Base-by-base conservation (phyloP, 495 filamentous ascomycete species). In the Darksidea phi region DNA sequence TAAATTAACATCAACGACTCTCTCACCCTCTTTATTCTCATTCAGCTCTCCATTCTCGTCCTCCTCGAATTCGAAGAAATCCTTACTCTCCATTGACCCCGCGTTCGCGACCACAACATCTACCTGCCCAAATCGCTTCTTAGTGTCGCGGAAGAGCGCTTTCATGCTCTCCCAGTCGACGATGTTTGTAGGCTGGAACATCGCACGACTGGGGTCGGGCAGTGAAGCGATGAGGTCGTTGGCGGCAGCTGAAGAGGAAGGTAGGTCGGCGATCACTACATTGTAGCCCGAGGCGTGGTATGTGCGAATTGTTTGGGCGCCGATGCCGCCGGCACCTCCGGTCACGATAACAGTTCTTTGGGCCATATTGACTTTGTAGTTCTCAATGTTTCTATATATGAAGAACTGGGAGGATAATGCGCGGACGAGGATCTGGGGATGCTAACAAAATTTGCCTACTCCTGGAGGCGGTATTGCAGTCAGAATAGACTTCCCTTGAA, bases 51-150 rank as follows among this genome's bases (percentile, higher is more conserved):
- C 73, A 15, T 72, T 53, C 13, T 74, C 73, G 20, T 80, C 75
- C 23, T 75, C 69, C 17, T 71, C 75, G 17, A 76, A 64, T 8
- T 71, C 73, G 11, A 78, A 60, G 59, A 79, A 78, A 50, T 76
- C 67, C 1, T 67, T 67, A 0, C 63, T 71, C 6, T 75, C 75
- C 6, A 64, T 65, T 15, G 81, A 64, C 15, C 80, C 80, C 4
- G 80, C 80, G 45, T 79, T 80, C 34, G 78, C 78, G 34, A 81
- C 76, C 18, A 80, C 79, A 53, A 77, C 73, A 59, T 82, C 80
- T 32, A 82, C 78, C 4, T 71, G 74, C 6, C 77, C 75, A 59
- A 74, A 76, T 18, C 54, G 65, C 17, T 73, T 52, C 21, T 73
- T 65, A 2, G 75, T 72, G 21, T 71, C 54, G 36, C 71, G 70